A percentile compares a stretch with the other conserved stretches of the same genome.
Conservation (phyloP, 768 basidiomycete genomes). For the Macrolepiota dolichaula region DNA sequence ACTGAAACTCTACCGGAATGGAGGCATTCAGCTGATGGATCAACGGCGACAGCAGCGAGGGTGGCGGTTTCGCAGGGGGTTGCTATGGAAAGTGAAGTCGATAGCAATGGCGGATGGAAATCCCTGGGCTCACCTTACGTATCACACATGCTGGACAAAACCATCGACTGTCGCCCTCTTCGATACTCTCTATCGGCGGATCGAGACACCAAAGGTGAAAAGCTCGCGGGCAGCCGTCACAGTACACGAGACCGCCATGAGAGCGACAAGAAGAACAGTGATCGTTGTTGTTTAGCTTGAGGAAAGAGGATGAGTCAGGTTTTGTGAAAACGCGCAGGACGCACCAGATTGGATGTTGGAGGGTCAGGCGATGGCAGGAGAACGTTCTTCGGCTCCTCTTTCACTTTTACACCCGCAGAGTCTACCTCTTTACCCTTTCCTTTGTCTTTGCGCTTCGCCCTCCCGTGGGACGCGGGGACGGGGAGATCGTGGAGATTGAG, state of each 20-base stretch:
- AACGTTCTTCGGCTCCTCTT: constrained; percentile 48
- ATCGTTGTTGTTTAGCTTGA: constrained; percentile 66
- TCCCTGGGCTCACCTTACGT: constrained; percentile 50
- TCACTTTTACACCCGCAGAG: constrained; percentile 36
- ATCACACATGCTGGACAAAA: constrained; percentile 73
- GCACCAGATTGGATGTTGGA: constrained; percentile 33
- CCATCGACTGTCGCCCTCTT: constrained; percentile 84
- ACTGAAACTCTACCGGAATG: constrained; percentile 79
- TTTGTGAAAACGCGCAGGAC: constrained; percentile 18
- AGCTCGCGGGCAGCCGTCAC: constrained; percentile 93
- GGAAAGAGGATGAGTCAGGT: constrained; percentile 12
- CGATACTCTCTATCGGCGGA: constrained; percentile 86
- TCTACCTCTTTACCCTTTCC: constrained; percentile 52
- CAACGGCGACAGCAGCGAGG: constrained; percentile 68
- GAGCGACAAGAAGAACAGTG: constrained; percentile 85
- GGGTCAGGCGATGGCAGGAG: constrained; percentile 44
- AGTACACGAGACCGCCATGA: constrained; percentile 85
- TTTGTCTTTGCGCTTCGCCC: constrained; percentile 45
- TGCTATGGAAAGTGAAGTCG: constrained; percentile 40
- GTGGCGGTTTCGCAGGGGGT: constrained; percentile 63
- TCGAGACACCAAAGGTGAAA: constrained; percentile 98
- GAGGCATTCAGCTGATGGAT: constrained; percentile 63
- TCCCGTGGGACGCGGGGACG: constrained; percentile 23
- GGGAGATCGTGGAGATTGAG: constrained; percentile 34
- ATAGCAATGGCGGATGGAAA: constrained; percentile 13